Conservation (phyloP, 1,284 basidiomycete species). For the Fomitopsis schrenkii region DNA sequence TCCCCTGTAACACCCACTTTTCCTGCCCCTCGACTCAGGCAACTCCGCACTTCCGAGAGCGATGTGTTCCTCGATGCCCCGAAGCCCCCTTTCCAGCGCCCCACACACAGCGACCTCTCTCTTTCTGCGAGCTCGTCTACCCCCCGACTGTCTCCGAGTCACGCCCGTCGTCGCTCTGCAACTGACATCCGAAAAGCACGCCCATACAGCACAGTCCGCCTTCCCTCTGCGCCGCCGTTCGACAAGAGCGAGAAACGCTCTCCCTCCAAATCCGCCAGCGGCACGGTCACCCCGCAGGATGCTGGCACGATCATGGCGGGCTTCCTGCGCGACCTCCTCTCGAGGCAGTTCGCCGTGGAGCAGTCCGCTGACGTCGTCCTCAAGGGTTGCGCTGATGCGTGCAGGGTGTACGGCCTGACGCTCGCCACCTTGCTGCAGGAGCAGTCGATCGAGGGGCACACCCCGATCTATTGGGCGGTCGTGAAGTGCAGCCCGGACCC, state of each 20-base stretch:
- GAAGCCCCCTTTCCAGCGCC: background rate
- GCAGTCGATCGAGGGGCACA: constrained; percentile 54
- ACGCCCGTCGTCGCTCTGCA: background rate
- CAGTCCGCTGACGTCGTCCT: background rate
- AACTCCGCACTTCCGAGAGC: background rate
- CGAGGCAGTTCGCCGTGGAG: background rate
- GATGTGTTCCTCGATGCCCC: background rate
- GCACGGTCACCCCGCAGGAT: background rate
- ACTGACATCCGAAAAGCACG: background rate
- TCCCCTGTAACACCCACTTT: background rate
- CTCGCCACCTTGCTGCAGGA: constrained; percentile 53
- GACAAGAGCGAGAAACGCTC: background rate
- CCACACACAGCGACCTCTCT: background rate
- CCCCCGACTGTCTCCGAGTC: background rate
- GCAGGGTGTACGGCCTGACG: constrained; percentile 34
- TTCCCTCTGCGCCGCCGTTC: background rate
- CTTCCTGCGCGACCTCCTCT: background rate
- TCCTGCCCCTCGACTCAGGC: background rate
- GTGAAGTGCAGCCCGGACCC: constrained; percentile 29
- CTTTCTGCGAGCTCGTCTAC: background rate
- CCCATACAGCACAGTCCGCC: background rate
- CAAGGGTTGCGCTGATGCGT: constrained; percentile 35
- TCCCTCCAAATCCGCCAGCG: background rate
- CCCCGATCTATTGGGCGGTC: constrained; percentile 68
- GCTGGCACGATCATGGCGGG: background rate